phyloP scores from a whole-genome alignment of 2,329 filamentous ascomycete species.

The Alternaria rosae region DNA sequence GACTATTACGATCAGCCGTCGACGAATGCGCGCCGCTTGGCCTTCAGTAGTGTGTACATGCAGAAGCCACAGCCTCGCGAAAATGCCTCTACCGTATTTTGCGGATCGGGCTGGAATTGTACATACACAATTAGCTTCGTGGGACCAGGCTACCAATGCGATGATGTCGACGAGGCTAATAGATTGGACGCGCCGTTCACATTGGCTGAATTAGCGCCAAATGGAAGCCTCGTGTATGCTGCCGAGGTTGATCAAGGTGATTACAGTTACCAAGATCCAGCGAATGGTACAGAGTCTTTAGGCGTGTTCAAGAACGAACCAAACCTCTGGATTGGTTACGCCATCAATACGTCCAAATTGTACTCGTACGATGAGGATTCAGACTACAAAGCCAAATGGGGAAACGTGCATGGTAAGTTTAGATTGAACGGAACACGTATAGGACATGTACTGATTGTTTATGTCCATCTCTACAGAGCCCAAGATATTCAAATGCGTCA shows the following conservation, averaged over 20 bases:
- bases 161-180: constrained; percentile 29
- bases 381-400: constrained; percentile 38
- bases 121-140: constrained; percentile 45
- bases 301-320: constrained; percentile 47
- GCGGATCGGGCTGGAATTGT: constrained; percentile 47
- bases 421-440: neutral
- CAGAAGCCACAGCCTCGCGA: constrained; percentile 36
- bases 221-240: constrained; percentile 42
- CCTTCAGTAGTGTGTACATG: constrained; percentile 44
- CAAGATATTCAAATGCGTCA: constrained; percentile 46
- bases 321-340: constrained; percentile 47
- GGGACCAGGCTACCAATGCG: constrained; percentile 49
- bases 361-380: constrained; percentile 27
- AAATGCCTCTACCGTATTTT: constrained; percentile 35
- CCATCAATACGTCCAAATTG: constrained; percentile 36
- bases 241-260: constrained; percentile 41
- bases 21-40: constrained; percentile 42
- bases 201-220: constrained; percentile 39
- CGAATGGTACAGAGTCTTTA: constrained; percentile 29
- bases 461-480: constrained; percentile 19
- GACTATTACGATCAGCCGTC: constrained; percentile 51
- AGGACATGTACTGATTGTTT: neutral
- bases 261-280: constrained; percentile 41
- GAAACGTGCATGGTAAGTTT: constrained; percentile 28
- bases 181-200: constrained; percentile 36